These are phyloP conservation scores for Claviceps maximensis DNA, from an alignment of 2,329 filamentous ascomycete genomes.

Conservation along the genomic window DNA sequence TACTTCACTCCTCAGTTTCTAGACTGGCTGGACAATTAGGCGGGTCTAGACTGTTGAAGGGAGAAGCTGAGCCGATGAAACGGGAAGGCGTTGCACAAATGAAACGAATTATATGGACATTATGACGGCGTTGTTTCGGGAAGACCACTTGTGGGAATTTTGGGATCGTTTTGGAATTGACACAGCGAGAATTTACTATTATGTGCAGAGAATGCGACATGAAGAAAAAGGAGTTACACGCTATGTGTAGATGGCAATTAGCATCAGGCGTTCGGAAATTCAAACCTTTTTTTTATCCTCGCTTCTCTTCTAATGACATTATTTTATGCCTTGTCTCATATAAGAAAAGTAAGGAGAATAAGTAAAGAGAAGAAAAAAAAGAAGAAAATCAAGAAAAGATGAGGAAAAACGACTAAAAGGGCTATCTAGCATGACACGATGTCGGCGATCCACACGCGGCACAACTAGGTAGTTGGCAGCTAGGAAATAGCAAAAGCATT, in stretches of 20 bases:
- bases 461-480: no score
- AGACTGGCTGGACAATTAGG: slow-evolving; percentile 47
- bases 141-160: not conserved
- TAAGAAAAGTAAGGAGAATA: no score
- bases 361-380: not conserved
- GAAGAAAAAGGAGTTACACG: no score
- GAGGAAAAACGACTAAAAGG: no score
- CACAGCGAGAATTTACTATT: not conserved
- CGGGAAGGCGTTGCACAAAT: not conserved
- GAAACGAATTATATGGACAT: not conserved
- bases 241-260: not conserved
- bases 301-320: no score
- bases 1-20: slow-evolving; percentile 83
- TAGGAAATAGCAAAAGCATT: no score
- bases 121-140: not conserved
- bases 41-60: no score
- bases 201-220: not conserved
- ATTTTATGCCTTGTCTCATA: no score
- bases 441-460: no score
- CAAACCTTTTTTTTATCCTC: not conserved
- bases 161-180: not conserved
- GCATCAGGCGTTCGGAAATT: not conserved
- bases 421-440: no score
- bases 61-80: not conserved
- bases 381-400: no score